Conservation (phyloP, 164 flowering plant genomes). For the Vitis rupestris region DNA sequence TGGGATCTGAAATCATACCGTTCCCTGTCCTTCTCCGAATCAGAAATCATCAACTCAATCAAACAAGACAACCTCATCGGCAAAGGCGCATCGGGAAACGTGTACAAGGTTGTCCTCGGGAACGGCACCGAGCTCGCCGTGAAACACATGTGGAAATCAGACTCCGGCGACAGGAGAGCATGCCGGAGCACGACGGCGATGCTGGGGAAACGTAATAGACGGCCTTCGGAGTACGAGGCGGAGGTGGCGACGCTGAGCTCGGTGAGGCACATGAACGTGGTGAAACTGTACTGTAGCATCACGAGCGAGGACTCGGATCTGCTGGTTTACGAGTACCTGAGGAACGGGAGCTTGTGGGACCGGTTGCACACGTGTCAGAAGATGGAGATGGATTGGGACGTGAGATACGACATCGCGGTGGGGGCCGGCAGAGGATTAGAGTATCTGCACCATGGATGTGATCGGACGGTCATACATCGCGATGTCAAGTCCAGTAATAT, state of each 20-base stretch:
- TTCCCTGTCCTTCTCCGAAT: slow-evolving; percentile 34
- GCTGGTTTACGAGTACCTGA: slow-evolving; percentile 74
- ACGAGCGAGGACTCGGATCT: slow-evolving; percentile 63
- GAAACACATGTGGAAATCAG: slow-evolving; percentile 61
- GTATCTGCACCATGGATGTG: slow-evolving; percentile 72
- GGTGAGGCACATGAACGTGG: slow-evolving; percentile 75
- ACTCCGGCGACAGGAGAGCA: slow-evolving; percentile 10
- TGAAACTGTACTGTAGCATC: slow-evolving; percentile 73
- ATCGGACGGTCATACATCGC: slow-evolving; percentile 54
- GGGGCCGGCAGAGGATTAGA: slow-evolving; percentile 81
- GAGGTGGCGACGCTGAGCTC: slow-evolving; percentile 72
- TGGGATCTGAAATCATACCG: slow-evolving; percentile 44
- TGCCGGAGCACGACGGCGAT: slow-evolving; percentile 34
- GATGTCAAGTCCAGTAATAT: slow-evolving; percentile 75
- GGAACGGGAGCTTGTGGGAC: slow-evolving; percentile 83
- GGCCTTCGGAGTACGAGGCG: slow-evolving; percentile 57
- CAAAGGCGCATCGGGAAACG: slow-evolving; percentile 54
- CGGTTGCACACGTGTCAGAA: slow-evolving; percentile 43
- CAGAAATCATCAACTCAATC: slow-evolving; percentile 32
- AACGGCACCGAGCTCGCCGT: slow-evolving; percentile 57
- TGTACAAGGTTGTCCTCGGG: slow-evolving; percentile 35
- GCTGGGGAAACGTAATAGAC: slow-evolving; percentile 20
- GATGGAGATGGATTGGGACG: slow-evolving; percentile 53
- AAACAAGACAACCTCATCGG: slow-evolving; percentile 47
- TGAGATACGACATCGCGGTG: slow-evolving; percentile 57